Conservation (phyloP, 495 filamentous ascomycete species). For the Neurospora sp. region DNA sequence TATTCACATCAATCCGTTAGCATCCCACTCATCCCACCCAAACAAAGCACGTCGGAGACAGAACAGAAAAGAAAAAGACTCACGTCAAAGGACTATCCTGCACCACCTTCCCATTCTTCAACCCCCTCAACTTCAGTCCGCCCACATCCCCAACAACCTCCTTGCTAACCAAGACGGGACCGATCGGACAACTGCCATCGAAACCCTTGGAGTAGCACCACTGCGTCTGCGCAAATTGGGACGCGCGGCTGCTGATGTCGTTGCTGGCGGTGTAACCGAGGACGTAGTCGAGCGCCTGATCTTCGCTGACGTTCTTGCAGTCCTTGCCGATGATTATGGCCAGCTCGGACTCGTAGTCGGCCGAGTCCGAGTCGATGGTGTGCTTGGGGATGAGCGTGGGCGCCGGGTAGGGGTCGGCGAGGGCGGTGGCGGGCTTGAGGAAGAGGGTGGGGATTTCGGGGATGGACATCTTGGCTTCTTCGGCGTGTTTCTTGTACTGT, state of each 20-base stretch:
- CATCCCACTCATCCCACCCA: background rate
- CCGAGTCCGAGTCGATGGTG: slow-evolving; percentile 27
- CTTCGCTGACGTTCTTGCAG: slow-evolving; percentile 35
- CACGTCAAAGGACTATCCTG: slow-evolving; percentile 42
- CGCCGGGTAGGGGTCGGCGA: slow-evolving; percentile 33
- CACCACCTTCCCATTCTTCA: slow-evolving; percentile 39
- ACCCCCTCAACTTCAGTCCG: slow-evolving; percentile 26
- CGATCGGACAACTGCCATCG: slow-evolving; percentile 37
- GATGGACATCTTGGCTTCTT: slow-evolving; percentile 35
- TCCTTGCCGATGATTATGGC: slow-evolving; percentile 37
- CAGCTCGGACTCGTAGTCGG: slow-evolving; percentile 38
- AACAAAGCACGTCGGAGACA: background rate
- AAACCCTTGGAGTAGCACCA: slow-evolving; percentile 41
- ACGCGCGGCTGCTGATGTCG: slow-evolving; percentile 33
- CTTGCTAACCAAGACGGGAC: slow-evolving; percentile 46
- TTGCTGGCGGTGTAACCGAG: slow-evolving; percentile 38
- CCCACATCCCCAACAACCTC: slow-evolving; percentile 32
- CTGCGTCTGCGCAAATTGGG: slow-evolving; percentile 37
- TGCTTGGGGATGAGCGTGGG: slow-evolving; percentile 38
- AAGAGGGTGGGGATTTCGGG: slow-evolving; percentile 36
- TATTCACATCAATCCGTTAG: background rate
- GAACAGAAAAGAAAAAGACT: slow-evolving; percentile 6
- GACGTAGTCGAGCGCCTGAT: slow-evolving; percentile 25
- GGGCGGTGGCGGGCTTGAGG: slow-evolving; percentile 33
- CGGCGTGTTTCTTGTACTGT: slow-evolving; percentile 39